phyloP scores from a whole-genome alignment of 768 basidiomycete genomes.

The Boletus sp. region DNA sequence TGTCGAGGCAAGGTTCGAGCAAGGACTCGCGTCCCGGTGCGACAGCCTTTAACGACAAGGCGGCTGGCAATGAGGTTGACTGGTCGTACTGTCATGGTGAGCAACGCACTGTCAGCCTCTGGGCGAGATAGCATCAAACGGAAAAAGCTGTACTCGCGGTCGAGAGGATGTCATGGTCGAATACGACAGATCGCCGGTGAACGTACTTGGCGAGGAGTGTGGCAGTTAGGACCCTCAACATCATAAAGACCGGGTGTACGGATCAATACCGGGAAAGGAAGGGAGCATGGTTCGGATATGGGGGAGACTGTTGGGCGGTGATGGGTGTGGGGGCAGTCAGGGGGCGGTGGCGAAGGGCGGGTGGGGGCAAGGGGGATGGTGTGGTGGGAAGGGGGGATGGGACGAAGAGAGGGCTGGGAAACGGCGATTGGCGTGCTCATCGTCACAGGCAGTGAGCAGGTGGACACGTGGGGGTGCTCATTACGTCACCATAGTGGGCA shows the following conservation, averaged over 20 bases:
- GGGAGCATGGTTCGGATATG: too few relatives aligned
- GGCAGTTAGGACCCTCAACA: too few relatives aligned
- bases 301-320: neutral
- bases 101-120: neutral
- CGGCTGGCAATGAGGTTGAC: conserved; percentile 14
- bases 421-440: conserved; percentile 13
- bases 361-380: neutral
- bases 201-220: too few relatives aligned
- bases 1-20: neutral
- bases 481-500: conserved; percentile 19
- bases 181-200: too few relatives aligned
- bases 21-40: neutral
- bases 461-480: neutral
- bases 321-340: neutral
- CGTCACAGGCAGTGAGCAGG: conserved; percentile 20
- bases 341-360: neutral
- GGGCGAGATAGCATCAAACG: too few relatives aligned
- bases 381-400: neutral
- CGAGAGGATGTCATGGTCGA: too few relatives aligned
- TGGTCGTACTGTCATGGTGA: neutral
- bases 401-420: neutral
- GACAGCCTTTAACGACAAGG: conserved; percentile 2
- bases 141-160: too few relatives aligned
- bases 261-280: too few relatives aligned
- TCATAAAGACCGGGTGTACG: too few relatives aligned